Evolutionary conservation across 306 rosid genomes (phyloP), one percentile per base, ranked within the genome.

Genomic region (Dalbergia oliveri): DNA sequence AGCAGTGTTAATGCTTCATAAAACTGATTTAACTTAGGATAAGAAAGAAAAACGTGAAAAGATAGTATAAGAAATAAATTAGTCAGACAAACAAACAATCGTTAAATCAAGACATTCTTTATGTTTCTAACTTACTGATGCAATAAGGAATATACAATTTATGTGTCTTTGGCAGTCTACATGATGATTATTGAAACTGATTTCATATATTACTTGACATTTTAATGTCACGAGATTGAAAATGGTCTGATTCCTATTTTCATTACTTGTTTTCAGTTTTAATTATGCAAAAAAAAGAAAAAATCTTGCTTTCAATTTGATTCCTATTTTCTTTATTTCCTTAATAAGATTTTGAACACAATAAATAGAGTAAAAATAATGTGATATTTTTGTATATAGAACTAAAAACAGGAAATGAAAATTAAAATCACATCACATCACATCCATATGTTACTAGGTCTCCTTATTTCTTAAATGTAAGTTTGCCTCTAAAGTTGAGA

Each of bases 51-150:
- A 41, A 50, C 51, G 47, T 35, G 34, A 60, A 62, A 63, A 49
- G 18, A 61, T 8, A 39, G 58, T 64, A 59, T 45, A 18, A 23
- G 60, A 21, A 70, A 10, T 18, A 70, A 63, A 78, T 76, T 63
- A 80, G 57, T 81, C 56, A 79, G 50, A 54, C 73, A 83, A 73
- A 57, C 69, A 75, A 75, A 85, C 87, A 83, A 60, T 63, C 79
- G 79, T 79, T 79, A 81, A 72, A 84, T 73, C 12, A 78, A 26
- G 79, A 84, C 90, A 87, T 82, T 87, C 78, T 82, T 88, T 87
- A 56, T 83, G 74, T 69, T 81, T 77, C 81, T 23, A 70, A 87
- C 81, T 75, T 69, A 49, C 15, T 34, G 67, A 76, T 11, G 54
- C 74, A 81, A 73, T 74, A 77, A 84, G 75, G 31, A 65, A 50